phyloP scores from a whole-genome alignment of 2,329 filamentous ascomycete genomes.

The Aspergillus luchuensis region DNA sequence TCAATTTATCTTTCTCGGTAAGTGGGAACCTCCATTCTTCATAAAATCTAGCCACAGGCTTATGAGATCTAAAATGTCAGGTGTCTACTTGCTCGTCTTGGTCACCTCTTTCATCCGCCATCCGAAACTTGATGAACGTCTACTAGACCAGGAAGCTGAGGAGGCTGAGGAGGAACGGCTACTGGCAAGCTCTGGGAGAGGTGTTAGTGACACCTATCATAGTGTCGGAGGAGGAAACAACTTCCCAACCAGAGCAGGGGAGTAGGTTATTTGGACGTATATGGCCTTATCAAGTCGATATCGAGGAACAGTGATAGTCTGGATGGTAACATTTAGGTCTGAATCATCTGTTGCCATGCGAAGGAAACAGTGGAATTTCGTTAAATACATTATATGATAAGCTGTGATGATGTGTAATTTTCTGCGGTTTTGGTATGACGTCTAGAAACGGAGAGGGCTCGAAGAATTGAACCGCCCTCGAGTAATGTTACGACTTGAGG shows the following conservation, averaged over 20 bases:
- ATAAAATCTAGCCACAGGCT: neutral
- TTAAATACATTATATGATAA: neutral
- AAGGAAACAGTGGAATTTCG: neutral
- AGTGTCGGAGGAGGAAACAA: constrained; percentile 67
- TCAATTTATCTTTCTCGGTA: constrained; percentile 83
- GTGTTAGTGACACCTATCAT: constrained; percentile 85
- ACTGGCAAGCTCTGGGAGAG: constrained; percentile 76
- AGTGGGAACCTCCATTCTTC: constrained; percentile 12
- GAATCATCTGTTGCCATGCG: neutral
- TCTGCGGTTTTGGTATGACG: neutral
- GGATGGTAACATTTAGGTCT: too few species aligned
- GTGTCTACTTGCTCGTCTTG: constrained; percentile 79
- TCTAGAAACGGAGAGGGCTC: neutral
- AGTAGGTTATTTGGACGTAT: neutral
- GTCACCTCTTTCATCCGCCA: constrained; percentile 76
- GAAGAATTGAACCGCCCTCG: neutral
- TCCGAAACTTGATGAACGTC: constrained; percentile 72
- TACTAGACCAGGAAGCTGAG: constrained; percentile 85
- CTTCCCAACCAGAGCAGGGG: constrained; percentile 34
- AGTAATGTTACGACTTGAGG: constrained; percentile 19
- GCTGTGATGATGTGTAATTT: neutral
- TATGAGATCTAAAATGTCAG: constrained; percentile 23
- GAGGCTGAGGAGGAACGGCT: constrained; percentile 92
- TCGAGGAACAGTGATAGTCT: too few species aligned
- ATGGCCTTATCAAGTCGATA: too few species aligned